These are phyloP conservation scores for Colletotrichum sp. DNA, from an alignment of 2,329 filamentous ascomycete species.

Conservation along the genomic window DNA sequence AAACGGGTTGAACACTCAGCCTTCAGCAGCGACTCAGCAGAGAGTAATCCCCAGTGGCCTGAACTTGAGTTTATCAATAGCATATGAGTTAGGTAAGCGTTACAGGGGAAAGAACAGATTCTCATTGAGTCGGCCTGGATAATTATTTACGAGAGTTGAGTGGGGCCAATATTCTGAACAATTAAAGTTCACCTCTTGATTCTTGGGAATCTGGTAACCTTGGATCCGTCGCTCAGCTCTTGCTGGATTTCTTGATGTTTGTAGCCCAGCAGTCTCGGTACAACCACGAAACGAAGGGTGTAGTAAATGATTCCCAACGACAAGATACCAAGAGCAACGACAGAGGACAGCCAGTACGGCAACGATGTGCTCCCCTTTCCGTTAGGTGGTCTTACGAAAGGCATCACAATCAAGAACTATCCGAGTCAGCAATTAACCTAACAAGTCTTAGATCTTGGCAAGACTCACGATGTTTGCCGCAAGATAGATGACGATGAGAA, in stretches of 20 bases:
- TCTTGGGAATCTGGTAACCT: slow-evolving; percentile 9
- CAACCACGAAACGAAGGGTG: not conserved
- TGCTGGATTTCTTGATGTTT: slow-evolving; percentile 1
- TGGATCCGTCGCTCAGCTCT: slow-evolving; percentile 13
- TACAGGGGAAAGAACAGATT: not conserved
- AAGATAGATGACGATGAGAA: slow-evolving; percentile 14
- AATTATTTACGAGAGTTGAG: not conserved
- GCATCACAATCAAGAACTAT: slow-evolving; percentile 16
- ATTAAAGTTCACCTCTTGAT: not conserved
- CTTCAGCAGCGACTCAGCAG: not conserved
- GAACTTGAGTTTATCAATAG: not conserved
- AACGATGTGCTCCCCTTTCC: slow-evolving; percentile 15
- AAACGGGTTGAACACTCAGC: not conserved
- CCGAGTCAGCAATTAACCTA: not conserved
- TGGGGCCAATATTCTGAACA: not conserved
- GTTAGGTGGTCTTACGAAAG: slow-evolving; percentile 4
- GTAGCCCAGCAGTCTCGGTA: not conserved
- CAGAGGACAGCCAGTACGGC: slow-evolving; percentile 14
- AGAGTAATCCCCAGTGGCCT: not conserved
- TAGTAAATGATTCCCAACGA: slow-evolving; percentile 9
- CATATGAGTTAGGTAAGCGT: not conserved
- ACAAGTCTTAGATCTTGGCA: no score
- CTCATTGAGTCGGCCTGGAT: not conserved
- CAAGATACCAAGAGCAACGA: slow-evolving; percentile 4
- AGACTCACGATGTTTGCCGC: slow-evolving; percentile 1